phyloP scores from a whole-genome alignment of 129 eudicot species.

The Sambucus nigra region DNA sequence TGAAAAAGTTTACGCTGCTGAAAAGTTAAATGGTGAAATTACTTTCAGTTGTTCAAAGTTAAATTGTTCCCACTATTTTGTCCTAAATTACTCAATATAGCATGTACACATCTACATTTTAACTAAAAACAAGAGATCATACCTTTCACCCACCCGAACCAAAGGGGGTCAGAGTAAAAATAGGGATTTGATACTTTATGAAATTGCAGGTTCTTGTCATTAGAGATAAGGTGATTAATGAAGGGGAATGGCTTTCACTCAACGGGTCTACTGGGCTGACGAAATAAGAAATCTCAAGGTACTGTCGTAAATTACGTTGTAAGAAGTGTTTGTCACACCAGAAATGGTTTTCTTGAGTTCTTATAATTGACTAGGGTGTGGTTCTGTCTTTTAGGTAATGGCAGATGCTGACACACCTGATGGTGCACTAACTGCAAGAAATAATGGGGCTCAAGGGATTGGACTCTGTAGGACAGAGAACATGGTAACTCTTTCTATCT shows the following conservation, averaged over 20 bases:
- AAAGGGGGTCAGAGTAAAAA: no score
- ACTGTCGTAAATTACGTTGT: slow-evolving; percentile 4
- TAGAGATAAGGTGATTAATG: slow-evolving; percentile 52
- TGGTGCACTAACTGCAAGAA: slow-evolving; percentile 83
- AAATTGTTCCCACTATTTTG: no score
- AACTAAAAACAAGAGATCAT: no score
- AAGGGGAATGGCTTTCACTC: slow-evolving; percentile 98
- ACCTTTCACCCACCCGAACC: no score
- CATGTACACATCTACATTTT: no score
- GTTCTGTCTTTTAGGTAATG: slow-evolving; percentile 62
- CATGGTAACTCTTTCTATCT: slow-evolving; percentile 47
- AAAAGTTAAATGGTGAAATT: no score
- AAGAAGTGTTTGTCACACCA: neutral
- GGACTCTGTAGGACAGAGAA: slow-evolving; percentile 98
- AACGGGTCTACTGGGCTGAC: slow-evolving; percentile 96
- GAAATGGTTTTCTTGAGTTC: neutral
- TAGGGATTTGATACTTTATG: slow-evolving; percentile 7
- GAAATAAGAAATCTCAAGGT: slow-evolving; percentile 76
- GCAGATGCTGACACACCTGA: slow-evolving; percentile 98
- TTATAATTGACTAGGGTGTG: neutral
- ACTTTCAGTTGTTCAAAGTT: no score
- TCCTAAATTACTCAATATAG: no score
- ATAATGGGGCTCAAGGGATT: slow-evolving; percentile 97
- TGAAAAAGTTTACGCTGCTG: no score
- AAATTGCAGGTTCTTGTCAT: slow-evolving; percentile 43